Evolutionary conservation across 352 stramenopile species (phyloP).

Genomic region (Phytophthora kernoviae): DNA sequence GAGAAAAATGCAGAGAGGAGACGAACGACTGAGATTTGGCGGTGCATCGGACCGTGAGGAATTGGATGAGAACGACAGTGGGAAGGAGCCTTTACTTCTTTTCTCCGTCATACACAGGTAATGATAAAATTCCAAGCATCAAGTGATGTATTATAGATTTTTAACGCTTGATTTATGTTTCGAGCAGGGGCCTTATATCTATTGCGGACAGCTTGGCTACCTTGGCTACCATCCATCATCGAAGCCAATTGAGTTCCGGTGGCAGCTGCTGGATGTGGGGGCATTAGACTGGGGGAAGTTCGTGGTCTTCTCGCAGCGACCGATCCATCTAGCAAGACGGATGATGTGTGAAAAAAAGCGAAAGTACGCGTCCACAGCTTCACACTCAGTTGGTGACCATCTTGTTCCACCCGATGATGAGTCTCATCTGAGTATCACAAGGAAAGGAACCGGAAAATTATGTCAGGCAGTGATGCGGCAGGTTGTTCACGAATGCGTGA

Average conservation of each 20-base stretch:
- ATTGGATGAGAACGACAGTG: background rate
- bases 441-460: no score
- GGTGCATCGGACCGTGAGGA: slow-evolving; percentile 8
- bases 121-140: background rate
- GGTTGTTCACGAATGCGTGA: no score
- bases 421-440: no score
- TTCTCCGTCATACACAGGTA: slow-evolving; percentile 49
- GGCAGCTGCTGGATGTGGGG: slow-evolving; percentile 61
- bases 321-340: background rate
- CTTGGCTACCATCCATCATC: slow-evolving; percentile 36
- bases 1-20: slow-evolving; percentile 18
- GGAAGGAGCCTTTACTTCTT: slow-evolving; percentile 34
- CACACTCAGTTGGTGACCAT: no score
- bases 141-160: background rate
- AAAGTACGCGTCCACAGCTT: no score
- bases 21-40: slow-evolving; percentile 25
- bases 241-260: slow-evolving; percentile 59
- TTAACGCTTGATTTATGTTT: background rate
- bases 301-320: slow-evolving; percentile 8
- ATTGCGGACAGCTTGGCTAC: slow-evolving; percentile 67
- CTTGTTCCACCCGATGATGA: no score
- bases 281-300: slow-evolving; percentile 32
- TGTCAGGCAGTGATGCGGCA: no score
- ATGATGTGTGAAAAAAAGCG: no score
- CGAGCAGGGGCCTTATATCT: slow-evolving; percentile 58